These are phyloP conservation scores for Gossypium anomalum DNA, from an alignment of 345 rosid genomes.

Conservation along the genomic window DNA sequence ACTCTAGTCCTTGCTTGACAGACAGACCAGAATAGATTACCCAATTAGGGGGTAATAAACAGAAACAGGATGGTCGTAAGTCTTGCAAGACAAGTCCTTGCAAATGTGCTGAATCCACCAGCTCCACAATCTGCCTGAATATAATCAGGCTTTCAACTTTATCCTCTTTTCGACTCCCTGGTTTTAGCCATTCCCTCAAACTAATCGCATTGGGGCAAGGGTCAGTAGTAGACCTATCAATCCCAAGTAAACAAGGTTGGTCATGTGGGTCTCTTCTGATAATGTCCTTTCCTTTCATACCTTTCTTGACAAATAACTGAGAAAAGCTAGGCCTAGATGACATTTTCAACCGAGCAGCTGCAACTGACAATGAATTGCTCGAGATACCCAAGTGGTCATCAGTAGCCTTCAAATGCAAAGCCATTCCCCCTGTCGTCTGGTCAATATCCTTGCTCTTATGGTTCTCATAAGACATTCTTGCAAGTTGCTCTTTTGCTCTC, in stretches of 20 bases:
- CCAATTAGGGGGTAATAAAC: conserved; percentile 40
- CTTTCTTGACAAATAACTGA: conserved; percentile 35
- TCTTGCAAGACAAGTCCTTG: conserved; percentile 56
- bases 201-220: conserved; percentile 34
- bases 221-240: conserved; percentile 25
- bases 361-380: conserved; percentile 24
- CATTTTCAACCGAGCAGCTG: conserved; percentile 27
- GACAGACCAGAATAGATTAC: conserved; percentile 49
- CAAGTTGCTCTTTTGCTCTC: conserved; percentile 33
- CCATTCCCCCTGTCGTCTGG: conserved; percentile 31
- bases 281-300: conserved; percentile 46
- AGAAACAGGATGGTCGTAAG: conserved; percentile 50
- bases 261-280: conserved; percentile 26
- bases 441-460: conserved; percentile 30
- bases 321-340: conserved; percentile 33
- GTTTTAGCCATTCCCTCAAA: conserved; percentile 61
- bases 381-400: conserved; percentile 23
- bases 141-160: conserved; percentile 39
- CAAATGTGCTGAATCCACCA: conserved; percentile 60
- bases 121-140: conserved; percentile 64
- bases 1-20: conserved; percentile 28
- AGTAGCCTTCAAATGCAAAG: conserved; percentile 32
- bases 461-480: conserved; percentile 32
- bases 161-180: conserved; percentile 34
- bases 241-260: conserved; percentile 21